phyloP scores from a whole-genome alignment of 192 early-diverging fungal species.

The Haplosporangium gracile region DNA sequence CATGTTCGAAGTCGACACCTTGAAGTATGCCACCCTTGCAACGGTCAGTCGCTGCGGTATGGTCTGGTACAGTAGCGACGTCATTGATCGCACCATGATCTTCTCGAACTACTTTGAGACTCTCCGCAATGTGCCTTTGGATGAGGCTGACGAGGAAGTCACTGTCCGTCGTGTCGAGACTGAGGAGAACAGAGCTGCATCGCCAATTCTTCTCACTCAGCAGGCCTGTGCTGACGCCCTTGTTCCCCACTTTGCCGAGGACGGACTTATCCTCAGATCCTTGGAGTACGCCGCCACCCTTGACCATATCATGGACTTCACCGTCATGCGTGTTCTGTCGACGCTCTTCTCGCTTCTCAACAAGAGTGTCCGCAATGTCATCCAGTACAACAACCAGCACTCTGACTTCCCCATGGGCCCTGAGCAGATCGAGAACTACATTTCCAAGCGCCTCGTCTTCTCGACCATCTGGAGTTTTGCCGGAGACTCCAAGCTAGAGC shows the following conservation, averaged over 20 bases:
- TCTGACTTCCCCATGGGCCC: slow-evolving; percentile 92
- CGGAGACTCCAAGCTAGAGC: slow-evolving; percentile 85
- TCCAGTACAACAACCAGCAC: slow-evolving; percentile 94
- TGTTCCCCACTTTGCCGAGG: slow-evolving; percentile 75
- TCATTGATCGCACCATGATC: slow-evolving; percentile 84
- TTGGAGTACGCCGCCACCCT: slow-evolving; percentile 76
- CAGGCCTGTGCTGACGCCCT: slow-evolving; percentile 80
- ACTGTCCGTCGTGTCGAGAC: slow-evolving; percentile 57
- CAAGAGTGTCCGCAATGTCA: slow-evolving; percentile 83
- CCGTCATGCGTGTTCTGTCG: slow-evolving; percentile 81
- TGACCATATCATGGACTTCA: slow-evolving; percentile 99
- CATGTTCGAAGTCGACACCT: slow-evolving; percentile 99
- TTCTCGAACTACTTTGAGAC: slow-evolving; percentile 87
- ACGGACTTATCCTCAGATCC: slow-evolving; percentile 81
- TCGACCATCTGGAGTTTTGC: slow-evolving; percentile 96
- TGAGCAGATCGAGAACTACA: slow-evolving; percentile 82
- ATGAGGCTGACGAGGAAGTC: slow-evolving; percentile 83
- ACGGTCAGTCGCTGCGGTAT: slow-evolving; percentile 99
- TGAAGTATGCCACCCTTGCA: slow-evolving; percentile 97
- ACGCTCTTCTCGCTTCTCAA: slow-evolving; percentile 95
- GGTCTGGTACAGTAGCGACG: slow-evolving; percentile 99
- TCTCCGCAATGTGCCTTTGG: slow-evolving; percentile 78
- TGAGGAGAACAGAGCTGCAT: slow-evolving; percentile 60
- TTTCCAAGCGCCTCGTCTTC: slow-evolving; percentile 86
- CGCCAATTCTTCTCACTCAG: slow-evolving; percentile 81